Base-by-base conservation (phyloP, 2,329 filamentous ascomycete species). In the Gaeumannomyces tritici region DNA sequence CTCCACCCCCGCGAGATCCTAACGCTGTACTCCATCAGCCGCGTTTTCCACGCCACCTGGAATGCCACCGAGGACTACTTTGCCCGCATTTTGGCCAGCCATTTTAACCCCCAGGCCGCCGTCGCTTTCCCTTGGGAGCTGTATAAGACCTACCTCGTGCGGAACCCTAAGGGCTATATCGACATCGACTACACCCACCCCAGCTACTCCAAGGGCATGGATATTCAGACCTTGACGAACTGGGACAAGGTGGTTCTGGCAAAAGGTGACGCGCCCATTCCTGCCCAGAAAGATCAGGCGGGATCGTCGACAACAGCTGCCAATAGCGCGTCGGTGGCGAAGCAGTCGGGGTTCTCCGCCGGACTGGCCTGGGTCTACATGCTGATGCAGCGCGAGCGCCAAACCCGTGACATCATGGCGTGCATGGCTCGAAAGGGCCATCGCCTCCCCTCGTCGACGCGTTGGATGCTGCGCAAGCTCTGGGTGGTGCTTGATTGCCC, bases 401-500 rank as follows among this genome's bases (percentile, higher is more conserved):
- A 79, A 42, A 79, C 83, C 64, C 75, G 80, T 29, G 83, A 89
- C 67, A 89, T 91, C 66, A 71, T 89, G n/a, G 80, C 80, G 21
- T 75, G 80, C 18, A 77, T 92, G 66, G 82, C 82, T 0, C 75
- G 80, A 15, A 74, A 80, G 57, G 87, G 86, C 1, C 80, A 86
- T 63, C 79, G 80, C 12, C 73, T 85, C 61, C 87, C 87, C 0
- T 60, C 65, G 1, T 24, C 55, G 51, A 63, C 65, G 59, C 61
- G 65, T 62, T 64, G 65, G 63, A 66, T 67, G 60, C 62, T 65
- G 58, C 13, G 78, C 79, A 89, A 89, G 69, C 76, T 91, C 24
- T 95, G 91, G 91, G 80, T 89, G 61, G 69, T 90, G 42, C 85
- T 91, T 77, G 89, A 92, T 68, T 75, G 87, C 4, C 75, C 83